Percentiles rank a stretch among this genome's conserved stretches.
phyloP scores from a whole-genome alignment of 768 basidiomycete species.

The Leccinum pellstonianum region DNA sequence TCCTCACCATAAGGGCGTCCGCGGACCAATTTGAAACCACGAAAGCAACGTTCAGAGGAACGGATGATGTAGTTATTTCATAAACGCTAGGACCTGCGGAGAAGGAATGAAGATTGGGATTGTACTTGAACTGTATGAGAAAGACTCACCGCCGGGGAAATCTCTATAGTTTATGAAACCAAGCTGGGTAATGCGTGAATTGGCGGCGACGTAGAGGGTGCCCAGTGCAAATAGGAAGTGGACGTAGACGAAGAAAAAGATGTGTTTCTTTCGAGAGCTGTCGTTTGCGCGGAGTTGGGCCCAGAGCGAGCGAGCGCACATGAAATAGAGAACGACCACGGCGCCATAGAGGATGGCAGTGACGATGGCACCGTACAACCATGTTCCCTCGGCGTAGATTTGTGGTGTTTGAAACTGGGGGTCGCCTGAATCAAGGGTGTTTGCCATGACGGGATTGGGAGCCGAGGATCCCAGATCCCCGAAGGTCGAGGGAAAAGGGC shows the following conservation, averaged over 20 bases:
- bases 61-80: conserved; percentile 26
- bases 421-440: neutral
- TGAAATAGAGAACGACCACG: conserved; percentile 24
- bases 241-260: conserved; percentile 32
- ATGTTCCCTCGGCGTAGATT: conserved; percentile 28
- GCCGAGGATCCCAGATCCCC: neutral
- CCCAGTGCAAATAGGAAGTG: conserved; percentile 28
- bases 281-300: conserved; percentile 14
- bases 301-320: conserved; percentile 32
- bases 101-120: no score
- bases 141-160: conserved; percentile 30
- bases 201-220: conserved; percentile 28
- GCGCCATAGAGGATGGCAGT: conserved; percentile 29
- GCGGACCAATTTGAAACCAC: conserved; percentile 33
- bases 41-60: conserved; percentile 30
- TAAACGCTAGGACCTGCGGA: conserved; percentile 25
- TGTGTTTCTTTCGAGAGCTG: conserved; percentile 14
- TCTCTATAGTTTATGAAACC: conserved; percentile 33
- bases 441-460: conserved; percentile 17
- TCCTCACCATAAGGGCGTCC: conserved; percentile 30
- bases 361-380: conserved; percentile 32
- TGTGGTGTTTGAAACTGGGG: conserved; percentile 10
- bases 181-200: conserved; percentile 28
- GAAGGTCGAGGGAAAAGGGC: neutral
- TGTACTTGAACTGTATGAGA: neutral